These are phyloP conservation scores for Conringia planisiliqua DNA, from an alignment of 345 rosid species.

Conservation along the genomic window DNA sequence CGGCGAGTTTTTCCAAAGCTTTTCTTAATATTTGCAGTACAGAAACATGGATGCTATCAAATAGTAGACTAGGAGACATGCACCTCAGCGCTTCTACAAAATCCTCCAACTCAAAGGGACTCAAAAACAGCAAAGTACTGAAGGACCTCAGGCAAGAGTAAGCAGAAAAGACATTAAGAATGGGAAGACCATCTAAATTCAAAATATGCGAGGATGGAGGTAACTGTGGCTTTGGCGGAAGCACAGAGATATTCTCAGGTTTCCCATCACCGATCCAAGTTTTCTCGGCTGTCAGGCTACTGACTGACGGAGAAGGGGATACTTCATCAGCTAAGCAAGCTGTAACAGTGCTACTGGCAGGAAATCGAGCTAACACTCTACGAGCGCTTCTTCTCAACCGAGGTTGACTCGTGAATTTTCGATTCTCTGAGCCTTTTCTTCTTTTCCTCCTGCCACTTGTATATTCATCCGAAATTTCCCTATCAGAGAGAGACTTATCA, in stretches of 20 bases:
- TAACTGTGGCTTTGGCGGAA: conserved; percentile 58
- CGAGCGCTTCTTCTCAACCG: conserved; percentile 88
- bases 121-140: conserved; percentile 73
- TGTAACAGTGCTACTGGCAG: conserved; percentile 22
- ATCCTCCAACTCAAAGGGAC: conserved; percentile 91
- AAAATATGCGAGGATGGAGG: conserved; percentile 69
- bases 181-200: conserved; percentile 59
- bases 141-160: conserved; percentile 89
- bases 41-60: conserved; percentile 83
- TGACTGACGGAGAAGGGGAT: conserved; percentile 50
- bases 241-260: conserved; percentile 42
- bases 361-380: conserved; percentile 48
- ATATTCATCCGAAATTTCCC: conserved; percentile 32
- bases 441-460: conserved; percentile 49
- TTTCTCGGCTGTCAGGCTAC: conserved; percentile 59
- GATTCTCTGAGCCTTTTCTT: conserved; percentile 41
- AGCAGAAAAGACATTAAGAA: conserved; percentile 62
- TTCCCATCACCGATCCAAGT: conserved; percentile 22
- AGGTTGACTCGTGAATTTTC: conserved; percentile 35
- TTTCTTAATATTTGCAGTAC: conserved; percentile 69
- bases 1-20: conserved; percentile 68
- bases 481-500: conserved; percentile 38
- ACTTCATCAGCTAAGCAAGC: conserved; percentile 33
- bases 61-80: conserved; percentile 49
- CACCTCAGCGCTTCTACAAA: conserved; percentile 70